Conservation (phyloP, 768 basidiomycete genomes). For the Boletus insuetus region DNA sequence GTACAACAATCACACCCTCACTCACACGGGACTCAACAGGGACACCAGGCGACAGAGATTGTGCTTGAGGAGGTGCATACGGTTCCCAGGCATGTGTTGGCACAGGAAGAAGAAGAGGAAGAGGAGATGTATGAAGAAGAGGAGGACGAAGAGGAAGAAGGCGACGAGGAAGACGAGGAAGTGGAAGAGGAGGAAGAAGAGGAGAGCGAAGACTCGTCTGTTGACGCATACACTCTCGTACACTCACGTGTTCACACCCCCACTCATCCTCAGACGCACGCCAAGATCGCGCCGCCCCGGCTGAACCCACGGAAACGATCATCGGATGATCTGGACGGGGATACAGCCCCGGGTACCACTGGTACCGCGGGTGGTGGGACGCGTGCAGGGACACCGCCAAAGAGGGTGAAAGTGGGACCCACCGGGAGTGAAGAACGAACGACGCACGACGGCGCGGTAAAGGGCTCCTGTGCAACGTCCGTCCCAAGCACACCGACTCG, state of each 20-base stretch:
- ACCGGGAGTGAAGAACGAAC: conserved; percentile 6
- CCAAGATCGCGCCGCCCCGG: conserved; percentile 12
- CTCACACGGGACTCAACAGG: conserved; percentile 9
- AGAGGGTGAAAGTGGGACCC: conserved; percentile 33
- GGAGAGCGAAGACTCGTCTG: conserved; percentile 25
- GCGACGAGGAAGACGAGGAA: conserved; percentile 21
- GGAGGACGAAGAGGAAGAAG: conserved; percentile 26
- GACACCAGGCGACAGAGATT: conserved; percentile 20
- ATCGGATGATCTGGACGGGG: conserved; percentile 37
- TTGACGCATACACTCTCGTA: conserved; percentile 3
- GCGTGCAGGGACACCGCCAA: conserved; percentile 38
- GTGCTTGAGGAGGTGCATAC: conserved; percentile 24
- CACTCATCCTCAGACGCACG: neutral
- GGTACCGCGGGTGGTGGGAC: neutral
- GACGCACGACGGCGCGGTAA: neutral
- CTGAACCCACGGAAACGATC: conserved; percentile 35
- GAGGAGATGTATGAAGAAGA: conserved; percentile 22
- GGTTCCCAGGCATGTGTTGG: conserved; percentile 18
- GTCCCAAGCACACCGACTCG: conserved; percentile 1
- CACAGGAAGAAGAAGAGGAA: conserved; percentile 32
- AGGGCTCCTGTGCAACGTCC: neutral
- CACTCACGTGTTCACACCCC: conserved; percentile 8
- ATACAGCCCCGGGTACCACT: conserved; percentile 1
- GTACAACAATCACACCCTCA: conserved; percentile 2
- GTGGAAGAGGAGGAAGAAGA: conserved; percentile 37